phyloP scores from a whole-genome alignment of 306 rosid genomes.

The Acacia melanoxylon region DNA sequence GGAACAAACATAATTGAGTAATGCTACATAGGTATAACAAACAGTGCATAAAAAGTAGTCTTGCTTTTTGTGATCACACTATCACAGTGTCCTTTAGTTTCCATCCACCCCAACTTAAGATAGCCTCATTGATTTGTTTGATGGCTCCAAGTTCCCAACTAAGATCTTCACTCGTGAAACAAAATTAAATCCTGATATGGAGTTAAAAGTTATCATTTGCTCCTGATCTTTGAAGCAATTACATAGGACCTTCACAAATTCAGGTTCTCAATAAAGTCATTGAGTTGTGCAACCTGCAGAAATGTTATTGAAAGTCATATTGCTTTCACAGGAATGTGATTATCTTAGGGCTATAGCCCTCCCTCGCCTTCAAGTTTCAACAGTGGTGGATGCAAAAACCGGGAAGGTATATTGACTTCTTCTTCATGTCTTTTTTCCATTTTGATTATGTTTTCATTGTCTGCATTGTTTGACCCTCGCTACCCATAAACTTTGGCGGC shows the following conservation, averaged over 20 bases:
- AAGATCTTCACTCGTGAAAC: slow-evolving; percentile 22
- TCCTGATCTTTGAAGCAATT: slow-evolving; percentile 18
- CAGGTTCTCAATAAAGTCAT: slow-evolving; percentile 27
- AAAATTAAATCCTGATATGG: slow-evolving; percentile 6
- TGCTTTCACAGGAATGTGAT: slow-evolving; percentile 78
- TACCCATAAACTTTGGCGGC: background rate
- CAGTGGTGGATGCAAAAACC: slow-evolving; percentile 89
- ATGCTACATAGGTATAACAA: background rate
- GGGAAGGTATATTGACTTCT: slow-evolving; percentile 66
- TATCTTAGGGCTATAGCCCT: slow-evolving; percentile 77
- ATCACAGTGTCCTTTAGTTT: background rate
- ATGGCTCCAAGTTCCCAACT: background rate
- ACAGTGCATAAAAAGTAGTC: background rate
- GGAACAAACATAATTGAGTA: background rate
- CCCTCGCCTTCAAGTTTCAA: slow-evolving; percentile 85
- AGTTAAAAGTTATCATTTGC: background rate
- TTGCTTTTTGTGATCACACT: background rate
- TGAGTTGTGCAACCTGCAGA: background rate
- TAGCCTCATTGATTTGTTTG: slow-evolving; percentile 7
- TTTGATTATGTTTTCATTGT: background rate
- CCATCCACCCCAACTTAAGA: background rate
- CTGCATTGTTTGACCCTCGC: background rate
- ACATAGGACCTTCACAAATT: slow-evolving; percentile 14
- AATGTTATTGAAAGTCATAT: slow-evolving; percentile 18
- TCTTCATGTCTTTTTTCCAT: background rate